Conservation (phyloP, 2,329 filamentous ascomycete genomes). For the Pseudogymnoascus sp. region DNA sequence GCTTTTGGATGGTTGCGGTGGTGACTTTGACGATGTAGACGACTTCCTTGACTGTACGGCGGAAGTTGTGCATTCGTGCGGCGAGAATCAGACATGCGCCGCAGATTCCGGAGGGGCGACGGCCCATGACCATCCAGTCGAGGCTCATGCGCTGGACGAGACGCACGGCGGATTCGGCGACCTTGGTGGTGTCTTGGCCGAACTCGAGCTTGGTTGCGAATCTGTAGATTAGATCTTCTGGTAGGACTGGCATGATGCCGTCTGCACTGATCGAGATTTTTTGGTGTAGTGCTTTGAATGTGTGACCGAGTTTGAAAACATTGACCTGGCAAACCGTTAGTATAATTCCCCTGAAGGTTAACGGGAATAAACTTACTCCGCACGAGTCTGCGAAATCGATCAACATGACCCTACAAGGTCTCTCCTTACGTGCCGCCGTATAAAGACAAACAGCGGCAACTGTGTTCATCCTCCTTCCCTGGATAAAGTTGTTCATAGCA, state of each 20-base stretch:
- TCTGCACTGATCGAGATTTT: constrained; percentile 61
- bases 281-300: constrained; percentile 75
- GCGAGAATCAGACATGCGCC: constrained; percentile 91
- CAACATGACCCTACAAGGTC: constrained; percentile 77
- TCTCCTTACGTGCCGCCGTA: constrained; percentile 71
- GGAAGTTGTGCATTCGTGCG: constrained; percentile 96
- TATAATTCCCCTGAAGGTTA: constrained; percentile 2
- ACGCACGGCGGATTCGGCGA: constrained; percentile 79
- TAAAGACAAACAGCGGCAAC: constrained; percentile 91
- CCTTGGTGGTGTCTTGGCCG: constrained; percentile 67
- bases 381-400: constrained; percentile 88
- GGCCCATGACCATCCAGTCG: constrained; percentile 95
- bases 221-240: constrained; percentile 83
- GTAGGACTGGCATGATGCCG: constrained; percentile 60
- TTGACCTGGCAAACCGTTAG: constrained; percentile 52
- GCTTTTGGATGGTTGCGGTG: constrained; percentile 84
- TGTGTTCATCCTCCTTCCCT: constrained; percentile 75
- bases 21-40: constrained; percentile 98
- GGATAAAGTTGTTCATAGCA: constrained; percentile 66
- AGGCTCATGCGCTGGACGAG: constrained; percentile 88
- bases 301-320: constrained; percentile 83
- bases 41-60: constrained; percentile 82
- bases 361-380: constrained; percentile 31
- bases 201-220: constrained; percentile 93
- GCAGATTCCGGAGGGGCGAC: constrained; percentile 86